Base-by-base conservation (phyloP, 2,329 filamentous ascomycete species). In the Chaetomium sp. region DNA sequence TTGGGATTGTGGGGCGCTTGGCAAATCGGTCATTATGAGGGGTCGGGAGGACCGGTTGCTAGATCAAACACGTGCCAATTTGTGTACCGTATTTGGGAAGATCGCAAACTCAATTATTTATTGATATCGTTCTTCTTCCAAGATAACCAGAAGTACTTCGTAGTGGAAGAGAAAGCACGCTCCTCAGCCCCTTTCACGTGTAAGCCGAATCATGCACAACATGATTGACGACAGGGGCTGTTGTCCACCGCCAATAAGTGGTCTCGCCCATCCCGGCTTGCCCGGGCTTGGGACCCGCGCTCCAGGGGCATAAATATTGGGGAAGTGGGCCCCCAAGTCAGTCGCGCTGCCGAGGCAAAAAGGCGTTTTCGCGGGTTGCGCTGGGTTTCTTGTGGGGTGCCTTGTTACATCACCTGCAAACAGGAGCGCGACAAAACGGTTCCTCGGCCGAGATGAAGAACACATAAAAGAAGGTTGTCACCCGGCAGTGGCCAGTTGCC, bases 271-370 rank as follows among this genome's bases (percentile, higher is more conserved):
- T 35, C 38, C 8, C 51, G 54, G 56, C 49, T 53, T 42, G 52
- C 56, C 57, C 54, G 44, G 56, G 41, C 49, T 57, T 43, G 44
- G 35, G 49, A 45, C 37, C 46, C 51, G 35, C 49, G 10, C 55
- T 53, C 52, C 53, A 55, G 57, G 55, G 55, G 44, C 5, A 10
- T 7, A 52, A 49, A 49, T 41, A 49, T 53, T 57, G 57, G 61
- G 56, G 40, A 55, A 56, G 58, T 61, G 59, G 59, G 38, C 7
- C 56, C 40, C 12, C 19, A 6, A 45, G 32, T 41, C n/a, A 49
- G 42, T 56, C 43, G 51, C 41, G 32, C 49, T 55, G 59, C 61
- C 61, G 61, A 63, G 61, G 61, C 61, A 61, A 56, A 55, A 55
- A 47, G 12, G 44, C 37, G 55, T 49, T 51, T 33, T 27, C 37